These are phyloP conservation scores for Murraya koenigii DNA, from an alignment of 345 rosid species.

Conservation along the genomic window DNA sequence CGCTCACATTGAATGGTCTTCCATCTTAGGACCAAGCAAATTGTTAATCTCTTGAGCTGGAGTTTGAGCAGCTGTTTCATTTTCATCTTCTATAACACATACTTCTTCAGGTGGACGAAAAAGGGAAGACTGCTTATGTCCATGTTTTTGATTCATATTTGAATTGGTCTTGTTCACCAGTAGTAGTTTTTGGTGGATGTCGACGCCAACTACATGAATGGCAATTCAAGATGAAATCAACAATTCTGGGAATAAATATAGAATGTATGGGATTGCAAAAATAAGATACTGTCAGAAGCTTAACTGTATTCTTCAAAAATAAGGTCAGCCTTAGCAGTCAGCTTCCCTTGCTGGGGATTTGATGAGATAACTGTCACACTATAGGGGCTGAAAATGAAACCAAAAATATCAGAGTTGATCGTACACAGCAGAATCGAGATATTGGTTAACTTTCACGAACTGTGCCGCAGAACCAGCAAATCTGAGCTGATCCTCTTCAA, in stretches of 20 bases:
- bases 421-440: background rate
- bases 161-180: conserved; percentile 40
- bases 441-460: background rate
- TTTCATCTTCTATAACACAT: conserved; percentile 38
- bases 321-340: conserved; percentile 78
- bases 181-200: conserved; percentile 61
- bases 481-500: conserved; percentile 10
- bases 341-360: conserved; percentile 42
- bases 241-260: background rate
- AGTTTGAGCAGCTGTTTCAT: conserved; percentile 26
- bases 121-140: conserved; percentile 36
- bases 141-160: conserved; percentile 22
- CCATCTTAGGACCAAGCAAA: conserved; percentile 23
- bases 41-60: conserved; percentile 19
- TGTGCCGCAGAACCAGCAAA: background rate
- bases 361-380: conserved; percentile 48
- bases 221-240: background rate
- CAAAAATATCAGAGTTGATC: conserved; percentile 11
- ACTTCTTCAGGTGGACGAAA: conserved; percentile 39
- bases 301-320: conserved; percentile 88
- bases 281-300: conserved; percentile 7
- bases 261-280: conserved; percentile 2
- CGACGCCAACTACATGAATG: conserved; percentile 69
- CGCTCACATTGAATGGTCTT: conserved; percentile 40
- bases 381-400: conserved; percentile 70